Evolutionary conservation across 768 basidiomycete species (phyloP).

Genomic region (Boletus reticuloceps): DNA sequence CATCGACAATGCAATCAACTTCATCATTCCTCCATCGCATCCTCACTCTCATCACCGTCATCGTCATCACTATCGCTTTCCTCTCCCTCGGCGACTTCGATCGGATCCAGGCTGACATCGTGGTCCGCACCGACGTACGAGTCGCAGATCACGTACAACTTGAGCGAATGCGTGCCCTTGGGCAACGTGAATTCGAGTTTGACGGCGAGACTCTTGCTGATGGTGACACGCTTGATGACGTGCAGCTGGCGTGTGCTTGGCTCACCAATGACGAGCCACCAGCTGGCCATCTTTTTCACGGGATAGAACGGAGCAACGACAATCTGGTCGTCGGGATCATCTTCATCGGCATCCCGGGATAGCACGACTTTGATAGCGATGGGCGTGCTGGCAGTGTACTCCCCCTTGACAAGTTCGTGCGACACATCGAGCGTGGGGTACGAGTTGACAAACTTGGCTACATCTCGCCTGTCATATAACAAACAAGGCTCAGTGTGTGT

Average conservation of each 20-base stretch:
- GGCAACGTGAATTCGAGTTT: conserved; percentile 90
- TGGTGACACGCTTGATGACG: conserved; percentile 82
- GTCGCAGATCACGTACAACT: conserved; percentile 91
- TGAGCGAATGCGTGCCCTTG: conserved; percentile 78
- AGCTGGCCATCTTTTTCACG: conserved; percentile 85
- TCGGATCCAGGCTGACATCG: conserved; percentile 76
- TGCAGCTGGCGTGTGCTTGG: conserved; percentile 75
- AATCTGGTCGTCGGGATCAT: conserved; percentile 67
- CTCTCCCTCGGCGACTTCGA: conserved; percentile 90
- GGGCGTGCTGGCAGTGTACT: conserved; percentile 82
- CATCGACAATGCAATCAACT: not conserved
- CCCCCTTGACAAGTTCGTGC: conserved; percentile 81
- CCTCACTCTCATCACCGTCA: conserved; percentile 56
- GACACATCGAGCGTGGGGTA: conserved; percentile 95
- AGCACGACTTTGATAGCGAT: conserved; percentile 80
- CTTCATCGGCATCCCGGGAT: conserved; percentile 78
- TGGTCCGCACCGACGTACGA: conserved; percentile 92
- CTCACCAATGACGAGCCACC: conserved; percentile 98
- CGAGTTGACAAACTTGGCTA: conserved; percentile 93
- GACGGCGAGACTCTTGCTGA: conserved; percentile 65
- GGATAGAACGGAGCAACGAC: conserved; percentile 97
- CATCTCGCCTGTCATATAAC: conserved; percentile 66
- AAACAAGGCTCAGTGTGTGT: not conserved
- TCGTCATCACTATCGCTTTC: conserved; percentile 68
- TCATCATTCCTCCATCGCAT: conserved; percentile 49